Conservation (phyloP, 2,329 filamentous ascomycete genomes). For the Akanthomyces uredinophilus region DNA sequence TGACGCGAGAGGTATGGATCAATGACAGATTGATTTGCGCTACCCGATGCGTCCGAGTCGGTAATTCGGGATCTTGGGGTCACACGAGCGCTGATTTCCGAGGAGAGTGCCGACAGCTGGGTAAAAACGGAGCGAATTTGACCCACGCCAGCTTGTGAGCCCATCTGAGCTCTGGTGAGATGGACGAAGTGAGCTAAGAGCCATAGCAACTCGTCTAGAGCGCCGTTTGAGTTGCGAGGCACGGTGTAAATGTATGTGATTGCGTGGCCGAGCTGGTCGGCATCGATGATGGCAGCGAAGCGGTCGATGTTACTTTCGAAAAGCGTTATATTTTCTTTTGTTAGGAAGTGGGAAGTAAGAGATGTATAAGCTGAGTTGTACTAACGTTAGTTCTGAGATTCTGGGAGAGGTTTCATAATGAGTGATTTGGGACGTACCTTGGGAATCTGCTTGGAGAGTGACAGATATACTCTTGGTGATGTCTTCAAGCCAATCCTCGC, state of each 20-base stretch:
- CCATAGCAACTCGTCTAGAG: slow-evolving; percentile 50
- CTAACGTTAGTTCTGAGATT: background rate
- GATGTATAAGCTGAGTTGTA: slow-evolving; percentile 26
- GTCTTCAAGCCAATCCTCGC: background rate
- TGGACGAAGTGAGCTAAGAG: slow-evolving; percentile 63
- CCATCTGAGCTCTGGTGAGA: slow-evolving; percentile 39
- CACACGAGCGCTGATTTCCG: slow-evolving; percentile 45
- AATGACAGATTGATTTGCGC: slow-evolving; percentile 31
- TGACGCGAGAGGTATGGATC: slow-evolving; percentile 59
- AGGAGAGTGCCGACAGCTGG: slow-evolving; percentile 47
- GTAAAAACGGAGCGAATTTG: slow-evolving; percentile 50
- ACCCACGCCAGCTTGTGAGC: slow-evolving; percentile 30
- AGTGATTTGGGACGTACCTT: background rate
- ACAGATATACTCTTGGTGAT: background rate
- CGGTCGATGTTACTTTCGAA: slow-evolving; percentile 36
- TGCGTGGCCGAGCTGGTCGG: slow-evolving; percentile 36
- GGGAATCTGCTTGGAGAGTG: background rate
- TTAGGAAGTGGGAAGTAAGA: slow-evolving; percentile 36
- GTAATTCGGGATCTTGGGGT: slow-evolving; percentile 14
- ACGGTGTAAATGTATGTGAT: slow-evolving; percentile 34
- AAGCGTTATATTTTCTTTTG: slow-evolving; percentile 30
- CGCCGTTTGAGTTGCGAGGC: slow-evolving; percentile 20
- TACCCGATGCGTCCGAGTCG: slow-evolving; percentile 27
- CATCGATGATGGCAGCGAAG: slow-evolving; percentile 35
- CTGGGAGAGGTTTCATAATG: background rate